These are phyloP conservation scores for Neonectria punicea DNA, from an alignment of 2,329 filamentous ascomycete genomes.

Conservation along the genomic window DNA sequence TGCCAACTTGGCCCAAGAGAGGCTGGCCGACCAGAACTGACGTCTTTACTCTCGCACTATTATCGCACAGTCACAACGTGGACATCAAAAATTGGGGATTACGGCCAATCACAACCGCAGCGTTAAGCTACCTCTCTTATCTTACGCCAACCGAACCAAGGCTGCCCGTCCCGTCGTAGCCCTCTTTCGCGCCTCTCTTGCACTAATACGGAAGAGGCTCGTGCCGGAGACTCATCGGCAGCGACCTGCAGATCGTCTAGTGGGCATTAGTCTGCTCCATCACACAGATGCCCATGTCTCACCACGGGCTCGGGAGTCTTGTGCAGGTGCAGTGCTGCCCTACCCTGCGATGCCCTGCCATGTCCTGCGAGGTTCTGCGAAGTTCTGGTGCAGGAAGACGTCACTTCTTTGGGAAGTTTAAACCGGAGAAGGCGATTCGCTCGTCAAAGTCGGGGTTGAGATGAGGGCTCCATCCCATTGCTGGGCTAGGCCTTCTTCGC, in stretches of 20 bases:
- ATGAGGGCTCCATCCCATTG: slow-evolving; percentile 17
- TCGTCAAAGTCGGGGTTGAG: slow-evolving; percentile 23
- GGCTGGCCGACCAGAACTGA: slow-evolving; percentile 8
- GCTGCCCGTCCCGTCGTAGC: slow-evolving; percentile 26
- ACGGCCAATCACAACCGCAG: slow-evolving; percentile 51
- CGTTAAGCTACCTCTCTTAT: slow-evolving; percentile 50
- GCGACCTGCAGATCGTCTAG: slow-evolving; percentile 39
- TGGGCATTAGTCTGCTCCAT: slow-evolving; percentile 38
- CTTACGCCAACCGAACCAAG: slow-evolving; percentile 54
- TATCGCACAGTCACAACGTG: slow-evolving; percentile 49
- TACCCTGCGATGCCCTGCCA: slow-evolving; percentile 19
- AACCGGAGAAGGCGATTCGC: slow-evolving; percentile 28
- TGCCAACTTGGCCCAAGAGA: slow-evolving; percentile 4
- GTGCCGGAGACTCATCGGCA: slow-evolving; percentile 39
- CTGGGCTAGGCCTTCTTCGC: neutral
- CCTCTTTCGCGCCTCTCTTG: slow-evolving; percentile 19
- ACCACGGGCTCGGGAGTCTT: slow-evolving; percentile 40
- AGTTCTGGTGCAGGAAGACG: slow-evolving; percentile 36
- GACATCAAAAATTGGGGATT: slow-evolving; percentile 53
- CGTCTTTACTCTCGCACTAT: slow-evolving; percentile 34
- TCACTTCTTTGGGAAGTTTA: slow-evolving; percentile 42
- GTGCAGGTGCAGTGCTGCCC: slow-evolving; percentile 20
- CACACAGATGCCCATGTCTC: slow-evolving; percentile 41
- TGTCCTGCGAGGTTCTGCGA: slow-evolving; percentile 35
- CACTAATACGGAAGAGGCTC: slow-evolving; percentile 43